Evolutionary conservation across 345 rosid genomes (phyloP), one percentile per base, ranked within the genome.

Genomic region (Hibiscus syriacus): DNA sequence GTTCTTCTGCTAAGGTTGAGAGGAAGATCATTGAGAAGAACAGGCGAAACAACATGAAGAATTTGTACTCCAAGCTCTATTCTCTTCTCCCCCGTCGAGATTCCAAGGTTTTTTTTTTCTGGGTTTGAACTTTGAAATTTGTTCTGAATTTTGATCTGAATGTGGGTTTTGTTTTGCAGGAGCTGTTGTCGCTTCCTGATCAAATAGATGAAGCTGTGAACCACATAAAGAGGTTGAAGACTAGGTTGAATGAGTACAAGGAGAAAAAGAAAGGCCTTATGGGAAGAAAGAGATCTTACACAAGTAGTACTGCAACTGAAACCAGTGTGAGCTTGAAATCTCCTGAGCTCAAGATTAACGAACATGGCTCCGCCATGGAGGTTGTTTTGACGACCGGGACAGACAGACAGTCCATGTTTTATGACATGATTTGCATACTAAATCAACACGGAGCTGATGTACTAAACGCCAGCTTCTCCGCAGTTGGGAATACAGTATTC

Each of bases 11-110:
- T 12, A 83, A 78, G 56, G 36, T 76, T 1, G 90, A 86, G 73
- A 83, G 87, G 41, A 86, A 86, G 41, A 30, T 82, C 38, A 26
- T 75, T 2, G 87, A 86, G 82, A 83, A 78, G 71, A 83, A 81
- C 48, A 60, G 87, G 58, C 77, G 90, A 72, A 78, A 78, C 73
- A 74, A 79, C 2, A 80, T 81, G 86, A 86, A 86, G 79, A 14
- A 36, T 12, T 81, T 86, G 25, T 78, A 36, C 32, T 72, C 78
- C 70, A 39, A n/a, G 2, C 85, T 83, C 74, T 71, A 58, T 34
- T 81, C 87, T 55, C 86, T 83, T 34, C 73, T 86, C 36, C 90
- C 87, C 8, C 68, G 27, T 26, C 75, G 39, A 6, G n/a, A 26
- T 20, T 45, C 76, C 11, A 74, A 76, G 85, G 85, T 79, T 0